Conservation (phyloP, 345 rosid genomes). For the Iberis pinnata region DNA sequence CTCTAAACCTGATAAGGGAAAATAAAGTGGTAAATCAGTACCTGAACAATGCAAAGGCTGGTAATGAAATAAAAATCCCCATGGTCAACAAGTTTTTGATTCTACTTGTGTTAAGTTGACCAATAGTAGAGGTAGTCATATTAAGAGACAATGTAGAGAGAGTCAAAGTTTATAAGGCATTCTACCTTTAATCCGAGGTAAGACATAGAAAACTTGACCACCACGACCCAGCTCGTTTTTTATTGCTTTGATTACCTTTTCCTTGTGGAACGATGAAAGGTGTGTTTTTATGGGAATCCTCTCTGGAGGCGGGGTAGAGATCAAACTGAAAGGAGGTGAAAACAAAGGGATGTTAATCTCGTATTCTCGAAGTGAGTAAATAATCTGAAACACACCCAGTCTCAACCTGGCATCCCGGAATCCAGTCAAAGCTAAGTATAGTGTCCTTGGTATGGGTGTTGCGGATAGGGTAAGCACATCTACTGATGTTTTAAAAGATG, state of each 20-base stretch:
- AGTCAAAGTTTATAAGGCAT: slow-evolving; percentile 5
- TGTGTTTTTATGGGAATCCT: slow-evolving; percentile 91
- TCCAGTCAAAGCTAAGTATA: slow-evolving; percentile 89
- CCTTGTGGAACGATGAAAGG: slow-evolving; percentile 62
- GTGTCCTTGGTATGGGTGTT: slow-evolving; percentile 94
- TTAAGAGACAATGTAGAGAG: slow-evolving; percentile 13
- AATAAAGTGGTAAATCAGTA: slow-evolving; percentile 11
- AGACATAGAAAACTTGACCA: slow-evolving; percentile 93
- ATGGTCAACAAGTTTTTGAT: slow-evolving; percentile 10
- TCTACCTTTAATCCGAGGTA: slow-evolving; percentile 91
- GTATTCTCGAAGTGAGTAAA: slow-evolving; percentile 3
- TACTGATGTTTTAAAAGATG: slow-evolving; percentile 86
- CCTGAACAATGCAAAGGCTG: not conserved
- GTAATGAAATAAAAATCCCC: slow-evolving; percentile 2
- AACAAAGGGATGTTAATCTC: slow-evolving; percentile 19
- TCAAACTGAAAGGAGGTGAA: slow-evolving; percentile 49
- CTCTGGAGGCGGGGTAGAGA: slow-evolving; percentile 95
- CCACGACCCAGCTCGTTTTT: slow-evolving; percentile 71
- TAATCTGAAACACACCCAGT: slow-evolving; percentile 9
- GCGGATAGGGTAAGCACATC: slow-evolving; percentile 96
- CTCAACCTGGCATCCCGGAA: slow-evolving; percentile 97
- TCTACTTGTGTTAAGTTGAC: slow-evolving; percentile 10
- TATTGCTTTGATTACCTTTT: slow-evolving; percentile 61
- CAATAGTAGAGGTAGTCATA: slow-evolving; percentile 13
- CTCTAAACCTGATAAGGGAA: slow-evolving; percentile 64